Evolutionary conservation across 768 basidiomycete species (phyloP).

Genomic region (Mycena chlorophos): DNA sequence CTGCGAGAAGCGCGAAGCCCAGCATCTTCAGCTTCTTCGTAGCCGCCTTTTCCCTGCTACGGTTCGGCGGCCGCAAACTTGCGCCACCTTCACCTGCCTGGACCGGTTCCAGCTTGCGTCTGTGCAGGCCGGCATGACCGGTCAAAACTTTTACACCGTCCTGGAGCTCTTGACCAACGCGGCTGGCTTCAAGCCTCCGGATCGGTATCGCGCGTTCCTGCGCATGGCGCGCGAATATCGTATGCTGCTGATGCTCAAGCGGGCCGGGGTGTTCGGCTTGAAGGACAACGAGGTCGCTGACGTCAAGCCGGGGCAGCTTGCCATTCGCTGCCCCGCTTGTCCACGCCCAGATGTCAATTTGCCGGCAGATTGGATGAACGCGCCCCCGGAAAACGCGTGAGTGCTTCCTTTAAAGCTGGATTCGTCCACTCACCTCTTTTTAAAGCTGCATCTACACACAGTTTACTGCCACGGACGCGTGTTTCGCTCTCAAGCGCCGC

Average conservation of each 20-base stretch:
- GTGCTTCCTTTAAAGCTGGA: background rate
- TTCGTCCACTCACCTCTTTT: background rate
- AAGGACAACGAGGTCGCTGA: background rate
- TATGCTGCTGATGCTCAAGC: background rate
- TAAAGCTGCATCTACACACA: background rate
- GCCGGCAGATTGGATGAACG: background rate
- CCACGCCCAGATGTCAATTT: background rate
- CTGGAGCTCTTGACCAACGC: background rate
- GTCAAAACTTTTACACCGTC: background rate
- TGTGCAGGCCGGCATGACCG: background rate
- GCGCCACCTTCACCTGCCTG: background rate
- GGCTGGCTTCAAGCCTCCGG: background rate
- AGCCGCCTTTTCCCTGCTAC: background rate
- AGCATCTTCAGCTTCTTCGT: background rate
- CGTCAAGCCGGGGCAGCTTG: background rate
- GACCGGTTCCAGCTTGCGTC: background rate
- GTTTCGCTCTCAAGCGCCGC: conserved; percentile 6
- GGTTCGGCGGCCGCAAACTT: background rate
- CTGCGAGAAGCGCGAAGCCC: background rate
- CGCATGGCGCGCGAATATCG: background rate
- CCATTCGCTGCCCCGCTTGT: background rate
- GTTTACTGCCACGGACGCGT: conserved; percentile 1
- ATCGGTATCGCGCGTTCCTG: background rate
- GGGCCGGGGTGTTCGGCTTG: background rate
- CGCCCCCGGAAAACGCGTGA: background rate